Conservation (phyloP, 2,329 filamentous ascomycete species). For the Camillea tinctor region DNA sequence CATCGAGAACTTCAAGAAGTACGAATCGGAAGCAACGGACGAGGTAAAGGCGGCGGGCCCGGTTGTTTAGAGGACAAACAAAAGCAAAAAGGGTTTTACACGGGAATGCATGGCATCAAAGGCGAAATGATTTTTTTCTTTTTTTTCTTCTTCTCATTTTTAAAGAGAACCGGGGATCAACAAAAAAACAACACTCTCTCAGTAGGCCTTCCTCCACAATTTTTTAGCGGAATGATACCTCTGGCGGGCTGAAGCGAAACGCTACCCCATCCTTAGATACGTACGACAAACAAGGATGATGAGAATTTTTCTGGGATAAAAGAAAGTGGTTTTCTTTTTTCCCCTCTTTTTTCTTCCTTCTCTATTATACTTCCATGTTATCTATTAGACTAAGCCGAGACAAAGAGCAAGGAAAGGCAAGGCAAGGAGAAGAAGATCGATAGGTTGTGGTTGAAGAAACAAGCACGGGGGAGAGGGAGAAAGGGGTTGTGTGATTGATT, state of each 20-base stretch:
- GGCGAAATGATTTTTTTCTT: conserved; percentile 2
- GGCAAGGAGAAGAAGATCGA: too few species aligned
- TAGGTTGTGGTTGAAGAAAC: too few species aligned
- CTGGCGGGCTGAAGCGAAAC: conserved; percentile 25
- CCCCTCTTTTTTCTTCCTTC: background rate
- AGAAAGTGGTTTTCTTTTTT: background rate
- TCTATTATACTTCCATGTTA: too few species aligned
- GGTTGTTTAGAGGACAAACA: conserved; percentile 27
- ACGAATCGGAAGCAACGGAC: conserved; percentile 76
- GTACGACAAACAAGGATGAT: background rate
- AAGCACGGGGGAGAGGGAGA: too few species aligned
- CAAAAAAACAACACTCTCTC: conserved; percentile 10
- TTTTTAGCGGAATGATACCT: conserved; percentile 14
- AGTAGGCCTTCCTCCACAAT: conserved; percentile 20
- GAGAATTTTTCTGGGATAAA: background rate
- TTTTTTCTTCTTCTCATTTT: conserved; percentile 9
- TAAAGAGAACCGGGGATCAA: background rate
- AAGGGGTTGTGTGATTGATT: too few species aligned
- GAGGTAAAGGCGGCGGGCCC: conserved; percentile 73
- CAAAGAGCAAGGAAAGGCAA: too few species aligned
- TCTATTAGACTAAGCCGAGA: too few species aligned
- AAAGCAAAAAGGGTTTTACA: conserved; percentile 9
- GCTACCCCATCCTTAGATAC: conserved; percentile 7
- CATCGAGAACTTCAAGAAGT: conserved; percentile 97
- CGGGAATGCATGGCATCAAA: conserved; percentile 11